Evolutionary conservation across 2,329 filamentous ascomycete species (phyloP).

Genomic region (Hansfordia pulvinata): DNA sequence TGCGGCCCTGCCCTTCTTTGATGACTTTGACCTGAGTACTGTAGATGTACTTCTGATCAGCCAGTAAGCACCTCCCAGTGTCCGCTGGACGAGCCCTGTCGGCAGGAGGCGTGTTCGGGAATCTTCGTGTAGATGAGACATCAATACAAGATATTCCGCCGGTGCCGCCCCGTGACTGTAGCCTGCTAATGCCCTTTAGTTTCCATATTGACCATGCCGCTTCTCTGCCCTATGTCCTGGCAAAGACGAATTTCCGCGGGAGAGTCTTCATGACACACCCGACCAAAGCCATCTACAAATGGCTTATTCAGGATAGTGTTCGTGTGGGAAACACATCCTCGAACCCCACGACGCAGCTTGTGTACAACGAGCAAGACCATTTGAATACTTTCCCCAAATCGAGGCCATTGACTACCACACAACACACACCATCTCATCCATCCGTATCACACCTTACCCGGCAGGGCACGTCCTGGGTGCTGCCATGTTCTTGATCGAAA

Average conservation of each 20-base stretch:
- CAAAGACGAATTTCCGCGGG: conserved; percentile 95
- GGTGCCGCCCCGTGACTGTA: conserved; percentile 11
- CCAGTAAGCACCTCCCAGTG: conserved; percentile 61
- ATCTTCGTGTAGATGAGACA: conserved; percentile 26
- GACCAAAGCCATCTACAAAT: conserved; percentile 99
- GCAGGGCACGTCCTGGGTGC: conserved; percentile 96
- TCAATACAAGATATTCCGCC: conserved; percentile 27
- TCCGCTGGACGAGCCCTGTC: too few relatives aligned
- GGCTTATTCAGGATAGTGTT: conserved; percentile 95
- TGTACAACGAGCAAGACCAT: conserved; percentile 94
- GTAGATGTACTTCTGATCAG: conserved; percentile 95
- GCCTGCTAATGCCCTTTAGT: conserved; percentile 33
- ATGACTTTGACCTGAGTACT: conserved; percentile 94
- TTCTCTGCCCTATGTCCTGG: conserved; percentile 91
- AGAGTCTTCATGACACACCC: conserved; percentile 99
- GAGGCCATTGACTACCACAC: conserved; percentile 98
- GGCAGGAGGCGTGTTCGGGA: too few relatives aligned
- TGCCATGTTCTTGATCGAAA: conserved; percentile 96
- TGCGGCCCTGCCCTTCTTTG: conserved; percentile 88
- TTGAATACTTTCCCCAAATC: conserved; percentile 87
- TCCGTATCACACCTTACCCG: conserved; percentile 91
- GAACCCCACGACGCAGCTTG: conserved; percentile 52
- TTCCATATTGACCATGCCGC: conserved; percentile 98
- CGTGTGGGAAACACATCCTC: conserved; percentile 66
- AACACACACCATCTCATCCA: conserved; percentile 91